These are phyloP conservation scores for Hydnomerulius pinastri DNA, from an alignment of 768 basidiomycete genomes.

Conservation along the genomic window DNA sequence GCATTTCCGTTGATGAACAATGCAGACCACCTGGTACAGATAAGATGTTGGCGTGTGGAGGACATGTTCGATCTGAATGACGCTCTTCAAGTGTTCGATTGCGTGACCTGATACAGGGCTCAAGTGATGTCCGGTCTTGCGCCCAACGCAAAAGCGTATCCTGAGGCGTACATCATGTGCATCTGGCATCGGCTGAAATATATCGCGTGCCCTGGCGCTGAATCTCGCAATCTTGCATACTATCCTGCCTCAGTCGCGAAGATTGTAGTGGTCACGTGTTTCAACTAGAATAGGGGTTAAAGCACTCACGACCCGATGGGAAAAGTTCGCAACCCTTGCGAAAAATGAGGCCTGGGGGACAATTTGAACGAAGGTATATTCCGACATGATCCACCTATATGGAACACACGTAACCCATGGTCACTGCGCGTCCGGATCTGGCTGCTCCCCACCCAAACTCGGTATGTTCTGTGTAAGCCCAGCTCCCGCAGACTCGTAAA, in stretches of 20 bases:
- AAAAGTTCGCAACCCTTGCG: no score
- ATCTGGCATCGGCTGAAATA: background rate
- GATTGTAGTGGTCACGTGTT: no score
- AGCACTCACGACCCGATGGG: no score
- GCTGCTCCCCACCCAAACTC: background rate
- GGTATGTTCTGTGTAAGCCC: background rate
- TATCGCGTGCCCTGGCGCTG: background rate
- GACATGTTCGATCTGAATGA: background rate
- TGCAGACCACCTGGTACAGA: background rate
- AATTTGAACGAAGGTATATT: no score
- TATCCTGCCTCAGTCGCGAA: no score
- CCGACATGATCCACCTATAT: no score
- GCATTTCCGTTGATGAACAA: background rate
- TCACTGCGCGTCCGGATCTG: background rate
- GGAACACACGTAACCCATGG: background rate
- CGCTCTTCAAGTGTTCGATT: background rate
- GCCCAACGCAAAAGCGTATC: no score
- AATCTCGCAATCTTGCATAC: background rate
- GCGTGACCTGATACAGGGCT: background rate
- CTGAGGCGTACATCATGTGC: no score
- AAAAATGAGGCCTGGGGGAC: no score
- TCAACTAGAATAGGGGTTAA: no score
- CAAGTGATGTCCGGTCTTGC: background rate
- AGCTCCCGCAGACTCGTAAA: constrained; percentile 3
- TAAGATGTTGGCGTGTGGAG: background rate